Percentiles rank a stretch among this genome's conserved stretches.
These are phyloP conservation scores for Sporothrix variecibatus DNA, from an alignment of 2,329 filamentous ascomycete genomes.

Conservation along the genomic window DNA sequence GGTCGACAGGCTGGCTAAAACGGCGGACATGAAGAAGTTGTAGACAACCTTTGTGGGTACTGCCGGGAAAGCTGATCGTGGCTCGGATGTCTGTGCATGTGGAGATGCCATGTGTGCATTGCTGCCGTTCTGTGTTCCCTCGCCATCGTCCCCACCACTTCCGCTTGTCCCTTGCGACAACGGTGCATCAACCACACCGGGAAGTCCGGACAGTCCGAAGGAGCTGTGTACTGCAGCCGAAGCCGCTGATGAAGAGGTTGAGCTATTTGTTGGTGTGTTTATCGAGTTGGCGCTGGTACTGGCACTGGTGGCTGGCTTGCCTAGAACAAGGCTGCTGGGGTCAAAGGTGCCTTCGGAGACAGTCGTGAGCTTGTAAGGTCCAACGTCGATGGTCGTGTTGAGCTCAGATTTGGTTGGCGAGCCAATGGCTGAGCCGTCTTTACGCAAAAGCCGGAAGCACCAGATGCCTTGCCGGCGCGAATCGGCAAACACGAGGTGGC, in stretches of 20 bases:
- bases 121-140: neutral
- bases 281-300: constrained; percentile 42
- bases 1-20: constrained; percentile 52
- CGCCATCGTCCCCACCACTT: neutral
- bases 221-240: constrained; percentile 36
- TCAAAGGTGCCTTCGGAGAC: constrained; percentile 56
- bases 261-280: constrained; percentile 51
- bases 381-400: constrained; percentile 46
- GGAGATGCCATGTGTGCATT: neutral
- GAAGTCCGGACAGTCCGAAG: neutral
- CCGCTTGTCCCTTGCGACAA: neutral
- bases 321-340: constrained; percentile 51
- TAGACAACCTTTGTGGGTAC: constrained; percentile 50
- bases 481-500: constrained; percentile 57
- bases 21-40: constrained; percentile 57
- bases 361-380: constrained; percentile 47
- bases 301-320: constrained; percentile 25
- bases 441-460: constrained; percentile 54
- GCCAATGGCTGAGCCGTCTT: constrained; percentile 40
- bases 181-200: neutral
- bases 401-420: constrained; percentile 37
- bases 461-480: constrained; percentile 53
- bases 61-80: constrained; percentile 34
- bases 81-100: constrained; percentile 1
- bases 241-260: constrained; percentile 48